phyloP scores from a whole-genome alignment of 2,329 filamentous ascomycete genomes.

The Pseudogymnoascus sp. region DNA sequence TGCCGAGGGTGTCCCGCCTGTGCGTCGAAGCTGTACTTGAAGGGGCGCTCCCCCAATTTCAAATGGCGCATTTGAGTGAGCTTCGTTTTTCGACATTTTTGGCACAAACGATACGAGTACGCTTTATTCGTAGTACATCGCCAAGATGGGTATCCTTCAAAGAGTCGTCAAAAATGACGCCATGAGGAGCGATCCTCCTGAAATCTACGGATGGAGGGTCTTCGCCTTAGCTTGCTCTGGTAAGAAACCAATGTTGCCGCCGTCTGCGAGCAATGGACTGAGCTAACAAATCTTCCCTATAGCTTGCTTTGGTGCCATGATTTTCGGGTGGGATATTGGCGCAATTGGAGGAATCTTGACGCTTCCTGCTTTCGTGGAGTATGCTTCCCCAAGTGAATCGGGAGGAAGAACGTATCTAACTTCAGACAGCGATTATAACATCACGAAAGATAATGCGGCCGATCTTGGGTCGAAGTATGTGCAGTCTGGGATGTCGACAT shows the following conservation, averaged over 20 bases:
- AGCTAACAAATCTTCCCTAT: not conserved
- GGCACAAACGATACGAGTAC: constrained; percentile 2
- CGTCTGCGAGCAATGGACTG: not conserved
- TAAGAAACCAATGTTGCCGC: constrained; percentile 22
- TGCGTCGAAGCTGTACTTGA: not conserved
- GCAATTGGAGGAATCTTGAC: constrained; percentile 71
- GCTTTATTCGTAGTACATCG: not conserved
- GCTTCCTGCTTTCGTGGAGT: constrained; percentile 53
- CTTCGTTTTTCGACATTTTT: not conserved
- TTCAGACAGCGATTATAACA: constrained; percentile 31
- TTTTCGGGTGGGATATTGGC: constrained; percentile 62
- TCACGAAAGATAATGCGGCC: constrained; percentile 16
- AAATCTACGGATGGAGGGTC: constrained; percentile 65
- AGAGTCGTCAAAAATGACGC: constrained; percentile 51
- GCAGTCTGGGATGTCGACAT: not conserved
- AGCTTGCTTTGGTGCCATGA: constrained; percentile 60
- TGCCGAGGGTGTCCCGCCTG: not conserved
- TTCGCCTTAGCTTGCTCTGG: constrained; percentile 54
- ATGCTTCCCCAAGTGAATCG: constrained; percentile 18
- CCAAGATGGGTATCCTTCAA: constrained; percentile 25
- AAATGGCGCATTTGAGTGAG: not conserved
- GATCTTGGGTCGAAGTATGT: constrained; percentile 2
- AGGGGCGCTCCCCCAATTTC: not conserved
- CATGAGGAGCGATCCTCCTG: constrained; percentile 58
- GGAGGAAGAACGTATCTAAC: constrained; percentile 37